Percentiles rank a stretch among this genome's conserved stretches.
These are phyloP conservation scores for Cicer judaicum DNA, from an alignment of 306 rosid species.

Conservation along the genomic window DNA sequence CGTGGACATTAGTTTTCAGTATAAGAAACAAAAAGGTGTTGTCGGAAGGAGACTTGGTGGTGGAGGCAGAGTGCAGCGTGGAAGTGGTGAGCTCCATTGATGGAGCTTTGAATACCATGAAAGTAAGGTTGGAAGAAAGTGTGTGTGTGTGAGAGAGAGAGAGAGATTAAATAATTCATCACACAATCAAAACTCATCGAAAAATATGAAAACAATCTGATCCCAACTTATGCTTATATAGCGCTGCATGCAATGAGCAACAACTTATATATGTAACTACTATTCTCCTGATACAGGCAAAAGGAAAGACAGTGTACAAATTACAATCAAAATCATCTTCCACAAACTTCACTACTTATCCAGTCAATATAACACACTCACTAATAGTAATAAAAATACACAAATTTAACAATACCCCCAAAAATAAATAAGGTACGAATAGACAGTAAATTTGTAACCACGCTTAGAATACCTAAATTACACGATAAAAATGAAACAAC, in stretches of 20 bases:
- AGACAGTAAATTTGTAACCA: constrained; percentile 14
- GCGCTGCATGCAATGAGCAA: background rate
- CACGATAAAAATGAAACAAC: background rate
- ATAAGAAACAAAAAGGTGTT: background rate
- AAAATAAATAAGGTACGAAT: background rate
- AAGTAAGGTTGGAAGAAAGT: background rate
- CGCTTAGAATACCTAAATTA: constrained; percentile 5
- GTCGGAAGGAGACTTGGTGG: background rate
- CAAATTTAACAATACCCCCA: background rate
- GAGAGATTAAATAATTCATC: background rate
- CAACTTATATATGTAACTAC: background rate
- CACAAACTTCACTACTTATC: constrained; percentile 16
- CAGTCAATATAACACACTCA: background rate
- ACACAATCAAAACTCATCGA: background rate
- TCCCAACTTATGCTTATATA: background rate
- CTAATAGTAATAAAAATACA: background rate
- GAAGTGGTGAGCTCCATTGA: background rate
- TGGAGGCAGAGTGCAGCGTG: background rate
- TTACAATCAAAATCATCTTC: constrained; percentile 31
- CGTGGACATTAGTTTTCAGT: background rate
- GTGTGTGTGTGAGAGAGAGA: background rate
- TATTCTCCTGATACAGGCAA: background rate
- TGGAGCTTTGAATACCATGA: background rate
- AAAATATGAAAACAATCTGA: background rate
- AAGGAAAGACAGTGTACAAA: background rate